Percentiles rank a stretch among this genome's conserved stretches.
Evolutionary conservation across 495 filamentous ascomycete genomes (phyloP).

Genomic region (Penicillium diatomitis): DNA sequence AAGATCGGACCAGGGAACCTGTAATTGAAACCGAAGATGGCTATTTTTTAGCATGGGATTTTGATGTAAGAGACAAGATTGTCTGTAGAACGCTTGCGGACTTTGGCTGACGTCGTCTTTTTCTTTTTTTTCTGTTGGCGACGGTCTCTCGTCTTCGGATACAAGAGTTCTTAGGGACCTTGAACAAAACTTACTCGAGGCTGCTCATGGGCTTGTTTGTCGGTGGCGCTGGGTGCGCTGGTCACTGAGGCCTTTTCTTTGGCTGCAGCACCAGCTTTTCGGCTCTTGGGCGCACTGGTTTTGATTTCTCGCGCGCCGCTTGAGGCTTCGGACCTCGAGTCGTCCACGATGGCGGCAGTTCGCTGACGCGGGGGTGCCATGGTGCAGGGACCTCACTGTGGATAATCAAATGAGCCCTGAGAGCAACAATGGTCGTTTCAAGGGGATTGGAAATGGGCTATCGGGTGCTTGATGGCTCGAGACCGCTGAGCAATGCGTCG

Average conservation of each 20-base stretch:
- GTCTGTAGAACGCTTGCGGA: too few relatives aligned
- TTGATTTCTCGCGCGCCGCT: conserved; percentile 41
- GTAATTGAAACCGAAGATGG: neutral
- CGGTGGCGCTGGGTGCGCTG: conserved; percentile 24
- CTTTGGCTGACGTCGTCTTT: neutral
- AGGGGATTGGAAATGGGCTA: neutral
- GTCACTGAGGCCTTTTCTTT: conserved; percentile 27
- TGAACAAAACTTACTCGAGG: conserved; percentile 23
- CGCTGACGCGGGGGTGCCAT: conserved; percentile 44
- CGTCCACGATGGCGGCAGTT: conserved; percentile 34
- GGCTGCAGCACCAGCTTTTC: conserved; percentile 22
- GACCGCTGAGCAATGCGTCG: neutral
- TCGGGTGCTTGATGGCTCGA: conserved; percentile 1
- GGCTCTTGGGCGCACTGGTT: conserved; percentile 22
- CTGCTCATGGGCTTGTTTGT: conserved; percentile 18
- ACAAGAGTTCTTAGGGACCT: neutral
- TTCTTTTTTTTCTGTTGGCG: conserved; percentile 1
- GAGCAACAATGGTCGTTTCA: conserved; percentile 4
- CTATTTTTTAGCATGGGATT: neutral
- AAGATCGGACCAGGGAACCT: conserved; percentile 74
- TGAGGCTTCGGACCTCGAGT: conserved; percentile 47
- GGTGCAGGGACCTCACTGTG: conserved; percentile 4
- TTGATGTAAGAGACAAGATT: neutral
- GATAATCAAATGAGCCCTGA: neutral
- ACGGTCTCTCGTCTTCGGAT: neutral